These are phyloP conservation scores for Sordariomycetes sp. DNA, from an alignment of 2,329 filamentous ascomycete species.

Conservation along the genomic window DNA sequence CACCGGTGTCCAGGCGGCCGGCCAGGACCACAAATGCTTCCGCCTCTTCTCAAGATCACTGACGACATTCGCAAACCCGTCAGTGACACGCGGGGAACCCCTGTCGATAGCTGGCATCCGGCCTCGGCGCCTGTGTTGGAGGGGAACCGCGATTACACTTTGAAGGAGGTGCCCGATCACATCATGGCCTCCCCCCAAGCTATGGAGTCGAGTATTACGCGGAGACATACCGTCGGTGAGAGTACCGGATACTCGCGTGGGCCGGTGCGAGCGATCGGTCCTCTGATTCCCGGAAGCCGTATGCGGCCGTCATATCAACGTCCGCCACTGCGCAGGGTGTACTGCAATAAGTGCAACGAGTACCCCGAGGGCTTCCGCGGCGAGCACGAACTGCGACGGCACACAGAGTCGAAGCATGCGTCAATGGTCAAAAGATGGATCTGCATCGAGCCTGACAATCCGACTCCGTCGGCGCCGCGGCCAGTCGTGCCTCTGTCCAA, in stretches of 20 bases:
- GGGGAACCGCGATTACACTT: constrained; percentile 2
- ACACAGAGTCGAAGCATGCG: constrained; percentile 46
- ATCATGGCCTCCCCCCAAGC: constrained; percentile 16
- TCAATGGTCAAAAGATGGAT: constrained; percentile 41
- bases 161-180: constrained; percentile 6
- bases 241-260: constrained; percentile 25
- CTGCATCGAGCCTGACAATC: constrained; percentile 34
- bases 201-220: constrained; percentile 14
- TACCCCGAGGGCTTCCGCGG: constrained; percentile 81
- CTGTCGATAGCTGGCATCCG: constrained; percentile 6
- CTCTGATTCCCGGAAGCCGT: constrained; percentile 25
- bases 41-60: constrained; percentile 2
- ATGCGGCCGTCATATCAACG: constrained; percentile 33
- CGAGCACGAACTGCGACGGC: constrained; percentile 70
- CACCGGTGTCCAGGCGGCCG: constrained; percentile 1
- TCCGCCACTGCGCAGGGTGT: constrained; percentile 55
- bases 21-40: constrained; percentile 1
- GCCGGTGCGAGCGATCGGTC: constrained; percentile 21
- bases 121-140: constrained; percentile 5
- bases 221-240: constrained; percentile 33
- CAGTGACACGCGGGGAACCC: constrained; percentile 1
- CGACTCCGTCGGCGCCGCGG: constrained; percentile 21
- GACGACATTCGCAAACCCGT: constrained; percentile 4
- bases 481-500: constrained; percentile 38
- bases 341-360: constrained; percentile 66